Evolutionary conservation across 2,329 filamentous ascomycete species (phyloP).

Genomic region (Colletotrichum limetticola): DNA sequence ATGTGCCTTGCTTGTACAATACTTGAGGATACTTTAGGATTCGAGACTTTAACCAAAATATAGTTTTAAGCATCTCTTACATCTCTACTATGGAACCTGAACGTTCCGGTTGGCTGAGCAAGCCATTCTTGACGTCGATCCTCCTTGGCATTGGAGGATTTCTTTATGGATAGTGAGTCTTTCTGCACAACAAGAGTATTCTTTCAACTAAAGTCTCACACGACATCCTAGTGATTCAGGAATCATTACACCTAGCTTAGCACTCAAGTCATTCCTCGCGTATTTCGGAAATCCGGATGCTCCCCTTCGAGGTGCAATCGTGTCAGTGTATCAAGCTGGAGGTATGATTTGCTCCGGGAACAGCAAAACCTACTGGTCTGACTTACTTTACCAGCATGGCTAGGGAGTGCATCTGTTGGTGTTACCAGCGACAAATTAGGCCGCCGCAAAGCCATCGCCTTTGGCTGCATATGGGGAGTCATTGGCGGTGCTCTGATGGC

Average conservation of each 20-base stretch:
- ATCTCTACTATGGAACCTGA: constrained; percentile 24
- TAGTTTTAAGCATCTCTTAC: neutral
- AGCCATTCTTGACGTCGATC: constrained; percentile 51
- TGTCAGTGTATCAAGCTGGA: constrained; percentile 53
- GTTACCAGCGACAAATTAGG: constrained; percentile 50
- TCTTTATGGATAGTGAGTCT: constrained; percentile 50
- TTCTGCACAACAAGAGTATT: neutral
- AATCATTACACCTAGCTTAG: constrained; percentile 53
- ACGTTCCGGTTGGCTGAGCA: constrained; percentile 43
- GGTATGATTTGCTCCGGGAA: constrained; percentile 34
- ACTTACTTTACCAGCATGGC: constrained; percentile 43
- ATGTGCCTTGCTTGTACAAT: neutral
- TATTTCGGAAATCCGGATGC: constrained; percentile 50
- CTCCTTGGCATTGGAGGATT: constrained; percentile 53
- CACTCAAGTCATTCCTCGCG: constrained; percentile 45
- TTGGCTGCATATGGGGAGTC: constrained; percentile 52
- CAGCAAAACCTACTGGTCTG: neutral
- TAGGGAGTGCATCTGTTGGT: constrained; percentile 52
- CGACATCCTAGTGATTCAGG: constrained; percentile 48
- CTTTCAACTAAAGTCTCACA: neutral
- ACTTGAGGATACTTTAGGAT: neutral
- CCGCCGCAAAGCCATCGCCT: constrained; percentile 51
- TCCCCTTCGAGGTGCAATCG: constrained; percentile 50
- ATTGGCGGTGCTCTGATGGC: constrained; percentile 52
- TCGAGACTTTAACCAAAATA: neutral